Conservation (phyloP, 768 basidiomycete species). For the Mycena leptocephala region DNA sequence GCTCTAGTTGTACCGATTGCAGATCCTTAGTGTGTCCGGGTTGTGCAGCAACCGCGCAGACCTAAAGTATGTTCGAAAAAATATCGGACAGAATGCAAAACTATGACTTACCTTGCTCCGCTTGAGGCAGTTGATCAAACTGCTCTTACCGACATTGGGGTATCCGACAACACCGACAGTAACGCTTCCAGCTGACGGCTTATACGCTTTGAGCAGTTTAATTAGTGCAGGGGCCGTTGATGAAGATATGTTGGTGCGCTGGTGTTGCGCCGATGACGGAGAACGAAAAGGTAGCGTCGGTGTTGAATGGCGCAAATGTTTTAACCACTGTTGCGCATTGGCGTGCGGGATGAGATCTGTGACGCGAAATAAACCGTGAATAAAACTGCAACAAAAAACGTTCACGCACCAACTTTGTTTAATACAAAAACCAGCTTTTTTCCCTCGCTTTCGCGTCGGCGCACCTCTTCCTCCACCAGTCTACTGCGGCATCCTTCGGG, state of each 20-base stretch:
- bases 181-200: conserved; percentile 78
- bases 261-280: conserved; percentile 80
- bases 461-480: conserved; percentile 95
- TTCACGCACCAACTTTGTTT: conserved; percentile 92
- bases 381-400: not conserved
- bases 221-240: conserved; percentile 84
- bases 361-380: not conserved
- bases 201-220: conserved; percentile 88
- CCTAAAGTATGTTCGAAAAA: conserved; percentile 56
- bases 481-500: conserved; percentile 95
- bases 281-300: conserved; percentile 95
- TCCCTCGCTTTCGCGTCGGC: conserved; percentile 87
- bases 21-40: conserved; percentile 95
- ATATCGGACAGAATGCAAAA: not conserved
- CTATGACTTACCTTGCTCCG: conserved; percentile 73
- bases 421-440: conserved; percentile 95
- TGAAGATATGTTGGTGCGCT: conserved; percentile 87
- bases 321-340: conserved; percentile 93
- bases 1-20: conserved; percentile 93
- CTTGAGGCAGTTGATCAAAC: conserved; percentile 94
- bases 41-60: conserved; percentile 95
- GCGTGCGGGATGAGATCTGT: conserved; percentile 91
- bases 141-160: conserved; percentile 98
- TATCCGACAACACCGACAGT: conserved; percentile 96
- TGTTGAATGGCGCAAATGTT: conserved; percentile 91